Evolutionary conservation across 2,329 filamentous ascomycete species (phyloP), one percentile per base, ranked within the genome.

Genomic region (Thermothelomyces thermophilus): DNA sequence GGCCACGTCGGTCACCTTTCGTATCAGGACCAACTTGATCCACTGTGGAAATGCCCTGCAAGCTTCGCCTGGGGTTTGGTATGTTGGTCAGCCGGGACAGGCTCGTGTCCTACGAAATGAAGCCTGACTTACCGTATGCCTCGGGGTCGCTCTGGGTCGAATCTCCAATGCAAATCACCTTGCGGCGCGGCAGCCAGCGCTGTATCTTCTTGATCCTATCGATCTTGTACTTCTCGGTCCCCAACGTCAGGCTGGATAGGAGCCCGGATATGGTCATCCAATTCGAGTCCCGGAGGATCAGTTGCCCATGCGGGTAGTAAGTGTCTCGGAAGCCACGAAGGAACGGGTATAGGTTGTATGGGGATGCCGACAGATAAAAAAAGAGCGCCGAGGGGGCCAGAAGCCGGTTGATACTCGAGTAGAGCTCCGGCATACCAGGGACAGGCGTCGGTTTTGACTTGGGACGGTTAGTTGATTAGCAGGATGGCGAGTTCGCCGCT

Each of bases 281-380:
- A 48, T 83, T 87, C 8, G 85, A 83, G 61, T 96, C 89, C 34
- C 91, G 84, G 6, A 97, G 77, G 31, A 96, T 80, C 55, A 96
- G 76, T 20, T 88, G 88, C 10, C 91, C 91, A 2, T 76, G 77
- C 0, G 86, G 87, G 63, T 84, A 97, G 66, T 86, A 70, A 1
- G 74, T 64, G 47, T 83, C 70, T 31, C 89, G 75, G 68, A 97
- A 97, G 1, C 75, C 66, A 49, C 78, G 83, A 20, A 97, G 76
- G 68, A 96, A 93, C 0, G 87, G 86, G 63, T 96, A 96, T 9
- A 97, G 78, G 60, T 94, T 95, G 72, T 96, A 96, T 0, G 91
- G 91, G 0, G 90, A 95, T 0, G 91, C 90, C 0, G 88, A 94
- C 41, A 97, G 78, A 67, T 97, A 97, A 73, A 95, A 95, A 77